phyloP scores from a whole-genome alignment of 129 eudicot genomes.

The Pittosporum tobira region DNA sequence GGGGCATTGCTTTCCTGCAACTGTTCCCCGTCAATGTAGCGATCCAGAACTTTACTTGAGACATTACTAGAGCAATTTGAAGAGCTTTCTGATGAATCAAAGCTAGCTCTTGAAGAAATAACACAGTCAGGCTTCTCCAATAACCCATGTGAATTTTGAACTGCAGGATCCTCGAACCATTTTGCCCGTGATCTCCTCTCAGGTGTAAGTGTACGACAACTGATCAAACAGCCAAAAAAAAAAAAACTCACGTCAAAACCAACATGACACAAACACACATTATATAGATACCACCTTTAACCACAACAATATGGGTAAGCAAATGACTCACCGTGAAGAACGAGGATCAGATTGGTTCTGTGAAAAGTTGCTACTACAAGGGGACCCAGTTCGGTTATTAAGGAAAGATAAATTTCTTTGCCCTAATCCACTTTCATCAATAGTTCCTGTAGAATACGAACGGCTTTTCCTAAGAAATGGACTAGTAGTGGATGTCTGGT shows the following conservation, averaged over 20 bases:
- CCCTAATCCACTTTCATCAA: constrained; percentile 37
- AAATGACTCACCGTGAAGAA: constrained; percentile 45
- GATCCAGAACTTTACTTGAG: constrained; percentile 75
- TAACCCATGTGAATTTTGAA: constrained; percentile 25
- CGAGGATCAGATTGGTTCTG: constrained; percentile 37
- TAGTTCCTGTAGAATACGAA: constrained; percentile 71
- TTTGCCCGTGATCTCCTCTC: constrained; percentile 54
- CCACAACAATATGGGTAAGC: not conserved
- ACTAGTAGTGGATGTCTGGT: constrained; percentile 21
- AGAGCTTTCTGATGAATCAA: constrained; percentile 49
- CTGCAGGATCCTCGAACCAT: constrained; percentile 25
- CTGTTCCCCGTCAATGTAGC: constrained; percentile 94
- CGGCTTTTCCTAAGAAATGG: constrained; percentile 72
- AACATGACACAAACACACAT: not conserved
- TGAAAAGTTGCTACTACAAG: constrained; percentile 52
- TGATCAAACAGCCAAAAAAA: constrained; percentile 19
- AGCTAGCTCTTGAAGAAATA: constrained; percentile 21
- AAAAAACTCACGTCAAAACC: not conserved
- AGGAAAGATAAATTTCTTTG: constrained; percentile 22
- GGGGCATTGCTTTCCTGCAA: constrained; percentile 33
- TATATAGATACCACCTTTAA: not conserved
- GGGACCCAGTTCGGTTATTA: constrained; percentile 46
- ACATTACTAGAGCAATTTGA: constrained; percentile 63
- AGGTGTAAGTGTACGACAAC: constrained; percentile 61
- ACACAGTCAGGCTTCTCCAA: constrained; percentile 20